A percentile compares a stretch with the other conserved stretches of the same genome.
Conservation (phyloP, 768 basidiomycete species). For the Suillus lakei region DNA sequence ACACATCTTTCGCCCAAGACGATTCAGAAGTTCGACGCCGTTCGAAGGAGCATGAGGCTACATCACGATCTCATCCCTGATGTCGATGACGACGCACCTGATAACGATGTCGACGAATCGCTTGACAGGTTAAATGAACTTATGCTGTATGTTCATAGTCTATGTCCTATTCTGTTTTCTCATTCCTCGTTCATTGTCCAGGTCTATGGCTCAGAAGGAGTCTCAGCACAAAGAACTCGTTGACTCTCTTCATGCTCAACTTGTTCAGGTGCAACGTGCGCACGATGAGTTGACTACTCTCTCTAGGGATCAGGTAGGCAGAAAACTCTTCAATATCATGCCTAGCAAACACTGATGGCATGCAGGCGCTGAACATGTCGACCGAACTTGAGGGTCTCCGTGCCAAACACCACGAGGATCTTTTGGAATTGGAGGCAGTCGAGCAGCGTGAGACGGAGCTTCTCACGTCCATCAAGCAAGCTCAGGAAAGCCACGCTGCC, state of each 20-base stretch:
- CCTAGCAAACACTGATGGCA: conserved; percentile 1
- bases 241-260: conserved; percentile 68
- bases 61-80: conserved; percentile 45
- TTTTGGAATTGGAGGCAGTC: conserved; percentile 57
- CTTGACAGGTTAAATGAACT: conserved; percentile 86
- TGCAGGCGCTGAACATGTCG: conserved; percentile 84
- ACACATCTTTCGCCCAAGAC: conserved; percentile 71
- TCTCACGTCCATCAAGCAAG: conserved; percentile 50
- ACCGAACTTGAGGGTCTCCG: conserved; percentile 81
- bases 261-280: conserved; percentile 72
- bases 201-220: conserved; percentile 98
- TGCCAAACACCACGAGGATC: conserved; percentile 57
- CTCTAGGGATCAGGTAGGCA: conserved; percentile 80
- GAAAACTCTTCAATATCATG: background rate
- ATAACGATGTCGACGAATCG: conserved; percentile 63
- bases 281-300: conserved; percentile 82
- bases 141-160: conserved; percentile 71
- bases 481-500: conserved; percentile 52
- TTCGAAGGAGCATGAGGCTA: conserved; percentile 68
- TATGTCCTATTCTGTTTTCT: conserved; percentile 9
- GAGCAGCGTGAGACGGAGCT: conserved; percentile 62
- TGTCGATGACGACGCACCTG: conserved; percentile 33
- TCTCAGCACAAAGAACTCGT: conserved; percentile 84
- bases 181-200: conserved; percentile 34
- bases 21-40: conserved; percentile 71